Base-by-base conservation (phyloP, 306 rosid species). In the Crataegus laevigata region DNA sequence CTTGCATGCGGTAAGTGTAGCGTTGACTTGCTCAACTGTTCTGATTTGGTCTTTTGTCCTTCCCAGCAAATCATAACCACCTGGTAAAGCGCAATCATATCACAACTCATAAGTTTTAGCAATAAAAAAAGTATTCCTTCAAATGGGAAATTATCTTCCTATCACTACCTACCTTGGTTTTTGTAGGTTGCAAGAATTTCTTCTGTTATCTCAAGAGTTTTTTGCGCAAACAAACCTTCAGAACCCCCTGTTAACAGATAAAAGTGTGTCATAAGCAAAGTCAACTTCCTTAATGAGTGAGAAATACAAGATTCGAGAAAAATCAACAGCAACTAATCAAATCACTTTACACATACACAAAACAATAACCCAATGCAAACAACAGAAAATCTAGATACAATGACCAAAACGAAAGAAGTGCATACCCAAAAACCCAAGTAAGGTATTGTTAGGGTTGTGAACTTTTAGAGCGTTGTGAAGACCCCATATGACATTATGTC, bases 31-130 rank as follows among this genome's bases (percentile, higher is more conserved):
- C 73, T 92, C 97, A 3, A 85, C 92, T 42, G 99, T 94, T 86
- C 92, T 87, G 80, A 94, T 90, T 82, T 94, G 99, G 87, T 94
- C 99, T 64, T 92, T 89, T 5, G 99, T 94, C 70, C 99, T 80
- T 25, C 99, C 99, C 86, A 94, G 87, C 89, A 94, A 82, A 87
- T 94, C 99, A 88, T 92, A 94, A 82, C 99, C 99, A 82, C 99
- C 98, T 94, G 77, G 63, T 6, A 72, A 59, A 81, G 68, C 80
- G 83, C 47, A 75, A 6, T 29, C 77, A 80, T 63, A 52, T 76
- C 45, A 75, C 70, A 5, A 64, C 68, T 71, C 66, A 61, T 45
- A 59, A 71, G 42, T 42, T 66, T 58, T 28, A 64, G 18, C 42
- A 8, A 3, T 8, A 45, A 63, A 40, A 21, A 45, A 68, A 43